Evolutionary conservation across 2,329 filamentous ascomycete species (phyloP), one percentile per base, ranked within the genome.

Genomic region (Arthroderma uncinatum): DNA sequence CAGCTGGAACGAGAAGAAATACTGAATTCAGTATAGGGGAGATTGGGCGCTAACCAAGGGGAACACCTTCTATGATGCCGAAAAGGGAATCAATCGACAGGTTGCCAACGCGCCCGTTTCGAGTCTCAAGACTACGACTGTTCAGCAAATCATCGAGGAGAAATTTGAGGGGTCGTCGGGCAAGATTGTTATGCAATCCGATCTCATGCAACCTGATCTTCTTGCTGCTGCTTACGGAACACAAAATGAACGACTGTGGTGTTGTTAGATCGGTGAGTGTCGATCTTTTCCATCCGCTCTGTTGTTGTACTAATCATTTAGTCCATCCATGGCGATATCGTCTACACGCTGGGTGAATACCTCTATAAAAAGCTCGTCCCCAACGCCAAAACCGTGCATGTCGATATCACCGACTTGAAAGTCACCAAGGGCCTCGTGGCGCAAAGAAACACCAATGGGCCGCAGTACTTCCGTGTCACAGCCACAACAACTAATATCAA

Each of bases 1-100:
- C 66, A 77, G 77, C 0, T 89, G 84, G 67, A 83, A 89, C 67
- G 74, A 80, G 61, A 87, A 88, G 75, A 82, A 81, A 62, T 87
- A 88, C 70, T 87, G 84, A 84, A 77, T 87, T 14, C 81, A 82
- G 66, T 87, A 59, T 33, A 28, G 25, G 9, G 33, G 39, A 8
- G 54, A 59, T 34, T 61, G 59, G 56, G 44, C 44, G 9, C 21
- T 59, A 3, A 59, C 54, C 21, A 59, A 59, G 33, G 57, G 57
- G 19, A 59, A 57, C 28, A 57, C 53, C 25, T 59, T 58, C 40
- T 61, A 61, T 33, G 53, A 58, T 2, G 58, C 58, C 16, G 55
- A 58, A 39, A 58, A 60, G 30, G 55, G 19, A 7, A 25, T 53
- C 40, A 52, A 39, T 9, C 16, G 34, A 9, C 30, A 33, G 9